A percentile compares a stretch with the other conserved stretches of the same genome.
These are phyloP conservation scores for Solanum sparsipilum DNA, from an alignment of 257 asterid species.

Conservation along the genomic window DNA sequence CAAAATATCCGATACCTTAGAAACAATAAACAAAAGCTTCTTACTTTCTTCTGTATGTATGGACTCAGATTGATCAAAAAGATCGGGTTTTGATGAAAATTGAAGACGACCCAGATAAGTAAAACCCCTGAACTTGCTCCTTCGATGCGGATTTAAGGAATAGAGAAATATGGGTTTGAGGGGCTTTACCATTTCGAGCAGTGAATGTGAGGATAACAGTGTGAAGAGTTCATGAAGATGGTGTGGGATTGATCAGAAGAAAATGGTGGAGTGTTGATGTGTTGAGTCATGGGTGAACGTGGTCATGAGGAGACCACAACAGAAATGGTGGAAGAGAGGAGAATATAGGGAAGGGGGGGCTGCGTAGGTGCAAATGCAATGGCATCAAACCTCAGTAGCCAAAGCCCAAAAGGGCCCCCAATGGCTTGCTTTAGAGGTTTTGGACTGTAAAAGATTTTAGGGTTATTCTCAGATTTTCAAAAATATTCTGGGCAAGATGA, in stretches of 20 bases:
- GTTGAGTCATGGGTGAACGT: neutral
- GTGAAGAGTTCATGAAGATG: neutral
- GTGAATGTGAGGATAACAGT: conserved; percentile 20
- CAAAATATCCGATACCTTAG: conserved; percentile 41
- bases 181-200: conserved; percentile 55
- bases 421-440: neutral
- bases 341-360: neutral
- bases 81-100: conserved; percentile 28
- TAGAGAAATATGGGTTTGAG: conserved; percentile 30
- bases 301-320: conserved; percentile 13
- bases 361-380: neutral
- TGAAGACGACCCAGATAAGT: conserved; percentile 12
- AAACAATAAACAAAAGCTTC: conserved; percentile 16
- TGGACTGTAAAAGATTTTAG: neutral
- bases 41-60: neutral
- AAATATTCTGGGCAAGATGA: neutral
- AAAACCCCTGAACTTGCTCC: conserved; percentile 6
- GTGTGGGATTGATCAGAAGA: neutral
- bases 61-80: neutral
- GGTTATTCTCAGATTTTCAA: neutral
- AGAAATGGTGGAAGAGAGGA: neutral
- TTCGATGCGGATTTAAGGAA: conserved; percentile 2
- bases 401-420: neutral
- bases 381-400: neutral
- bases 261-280: neutral